Conservation (phyloP, 2,329 filamentous ascomycete genomes). For the Endoconidiophora polonica region DNA sequence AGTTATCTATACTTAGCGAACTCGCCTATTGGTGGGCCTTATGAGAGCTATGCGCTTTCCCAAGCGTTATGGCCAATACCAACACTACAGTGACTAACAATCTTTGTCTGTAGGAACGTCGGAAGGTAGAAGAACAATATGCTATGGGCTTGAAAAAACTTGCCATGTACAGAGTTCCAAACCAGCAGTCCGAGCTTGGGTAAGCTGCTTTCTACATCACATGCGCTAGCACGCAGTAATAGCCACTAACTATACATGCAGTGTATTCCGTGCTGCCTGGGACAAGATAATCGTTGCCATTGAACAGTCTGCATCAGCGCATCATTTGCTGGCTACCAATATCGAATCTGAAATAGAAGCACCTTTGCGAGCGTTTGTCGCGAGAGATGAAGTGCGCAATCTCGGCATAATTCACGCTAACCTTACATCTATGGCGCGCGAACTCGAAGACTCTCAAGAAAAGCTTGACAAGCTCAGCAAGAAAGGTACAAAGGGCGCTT, state of each 20-base stretch:
- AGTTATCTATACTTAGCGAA: not conserved
- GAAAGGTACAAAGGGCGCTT: constrained; percentile 61
- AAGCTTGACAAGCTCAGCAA: constrained; percentile 69
- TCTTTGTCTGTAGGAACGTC: constrained; percentile 54
- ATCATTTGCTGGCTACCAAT: constrained; percentile 61
- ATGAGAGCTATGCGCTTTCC: not conserved
- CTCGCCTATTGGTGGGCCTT: not conserved
- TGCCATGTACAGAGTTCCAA: constrained; percentile 54
- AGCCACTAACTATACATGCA: constrained; percentile 22
- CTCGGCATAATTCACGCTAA: constrained; percentile 73
- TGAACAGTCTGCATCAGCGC: constrained; percentile 66
- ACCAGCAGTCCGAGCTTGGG: constrained; percentile 71
- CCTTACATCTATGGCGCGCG: constrained; percentile 62
- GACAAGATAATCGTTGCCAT: constrained; percentile 67
- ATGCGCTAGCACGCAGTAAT: not conserved
- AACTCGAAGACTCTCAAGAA: constrained; percentile 69
- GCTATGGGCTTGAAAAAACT: constrained; percentile 68
- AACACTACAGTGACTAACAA: too few relatives aligned
- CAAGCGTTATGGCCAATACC: too few relatives aligned
- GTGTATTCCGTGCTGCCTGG: constrained; percentile 84
- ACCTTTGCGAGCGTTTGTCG: constrained; percentile 60
- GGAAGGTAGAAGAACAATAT: constrained; percentile 82
- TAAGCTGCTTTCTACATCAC: constrained; percentile 31
- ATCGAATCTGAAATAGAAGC: constrained; percentile 80
- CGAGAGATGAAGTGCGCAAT: constrained; percentile 60